A percentile compares a stretch with the other conserved stretches of the same genome.
Evolutionary conservation across 192 early-diverging fungal genomes (phyloP).

Genomic region (Linnemannia hyalina): DNA sequence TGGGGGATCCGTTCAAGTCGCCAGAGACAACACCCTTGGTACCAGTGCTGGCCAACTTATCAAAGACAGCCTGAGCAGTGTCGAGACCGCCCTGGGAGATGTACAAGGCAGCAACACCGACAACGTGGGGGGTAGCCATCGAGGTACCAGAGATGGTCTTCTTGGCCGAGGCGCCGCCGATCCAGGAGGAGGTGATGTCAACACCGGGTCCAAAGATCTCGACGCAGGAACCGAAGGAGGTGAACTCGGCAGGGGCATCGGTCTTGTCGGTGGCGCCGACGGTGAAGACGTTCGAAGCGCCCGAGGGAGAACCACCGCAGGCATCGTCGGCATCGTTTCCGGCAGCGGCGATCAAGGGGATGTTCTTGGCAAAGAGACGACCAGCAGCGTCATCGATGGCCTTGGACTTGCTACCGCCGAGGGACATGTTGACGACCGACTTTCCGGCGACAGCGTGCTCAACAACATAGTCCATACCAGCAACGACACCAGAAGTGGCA

Average conservation of each 20-base stretch:
- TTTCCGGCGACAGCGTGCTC: conserved; percentile 22
- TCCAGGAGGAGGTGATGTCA: conserved; percentile 61
- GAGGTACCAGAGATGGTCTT: conserved; percentile 69
- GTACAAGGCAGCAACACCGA: conserved; percentile 64
- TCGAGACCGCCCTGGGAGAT: conserved; percentile 23
- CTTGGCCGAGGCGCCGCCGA: conserved; percentile 22
- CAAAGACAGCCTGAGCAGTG: conserved; percentile 25
- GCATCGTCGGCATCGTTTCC: conserved; percentile 70
- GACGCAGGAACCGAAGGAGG: conserved; percentile 69
- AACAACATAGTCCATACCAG: conserved; percentile 64
- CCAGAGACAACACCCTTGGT: conserved; percentile 8
- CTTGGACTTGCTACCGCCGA: conserved; percentile 67
- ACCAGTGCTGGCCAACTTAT: conserved; percentile 14
- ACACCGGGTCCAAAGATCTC: conserved; percentile 72
- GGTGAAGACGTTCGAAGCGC: conserved; percentile 51
- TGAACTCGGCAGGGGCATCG: conserved; percentile 61
- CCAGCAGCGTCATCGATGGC: conserved; percentile 60
- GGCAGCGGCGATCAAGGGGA: conserved; percentile 68
- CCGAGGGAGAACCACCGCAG: conserved; percentile 67
- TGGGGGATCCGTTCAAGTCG: conserved; percentile 40
- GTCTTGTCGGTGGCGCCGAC: conserved; percentile 60
- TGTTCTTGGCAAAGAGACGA: conserved; percentile 45
- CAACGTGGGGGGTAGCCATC: conserved; percentile 70
- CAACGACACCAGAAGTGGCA: conserved; percentile 62
- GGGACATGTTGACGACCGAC: conserved; percentile 69